A percentile compares a stretch with the other conserved stretches of the same genome.
Evolutionary conservation across 2,329 filamentous ascomycete genomes (phyloP).

Genomic region (Fusarium penzigii): DNA sequence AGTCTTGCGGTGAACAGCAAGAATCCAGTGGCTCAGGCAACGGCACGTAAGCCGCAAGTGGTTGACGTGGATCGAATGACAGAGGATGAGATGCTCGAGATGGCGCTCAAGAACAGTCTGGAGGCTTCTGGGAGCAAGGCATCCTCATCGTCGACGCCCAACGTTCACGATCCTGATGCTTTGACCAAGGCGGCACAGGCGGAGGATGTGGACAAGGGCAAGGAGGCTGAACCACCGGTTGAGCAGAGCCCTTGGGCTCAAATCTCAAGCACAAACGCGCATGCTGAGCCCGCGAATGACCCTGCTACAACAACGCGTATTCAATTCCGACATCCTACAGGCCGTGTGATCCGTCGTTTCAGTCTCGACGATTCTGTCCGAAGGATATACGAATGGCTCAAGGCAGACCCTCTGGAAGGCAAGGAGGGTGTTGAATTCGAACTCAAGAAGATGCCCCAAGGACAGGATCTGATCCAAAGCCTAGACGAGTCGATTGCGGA

Average conservation of each 20-base stretch:
- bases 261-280: slow-evolving; percentile 73
- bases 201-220: slow-evolving; percentile 59
- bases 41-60: slow-evolving; percentile 64
- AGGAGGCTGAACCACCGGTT: slow-evolving; percentile 41
- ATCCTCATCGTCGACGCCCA: slow-evolving; percentile 42
- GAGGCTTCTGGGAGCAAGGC: slow-evolving; percentile 43
- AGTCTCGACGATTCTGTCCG: slow-evolving; percentile 72
- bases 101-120: slow-evolving; percentile 88
- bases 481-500: slow-evolving; percentile 76
- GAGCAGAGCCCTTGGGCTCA: slow-evolving; percentile 57
- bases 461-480: slow-evolving; percentile 77
- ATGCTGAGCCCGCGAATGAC: slow-evolving; percentile 74
- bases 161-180: slow-evolving; percentile 80
- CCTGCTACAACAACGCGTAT: slow-evolving; percentile 79
- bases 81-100: slow-evolving; percentile 94
- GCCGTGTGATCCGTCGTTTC: slow-evolving; percentile 87
- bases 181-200: slow-evolving; percentile 67
- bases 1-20: slow-evolving; percentile 85
- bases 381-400: slow-evolving; percentile 94
- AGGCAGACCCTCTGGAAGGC: slow-evolving; percentile 80
- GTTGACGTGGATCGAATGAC: slow-evolving; percentile 86
- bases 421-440: slow-evolving; percentile 82
- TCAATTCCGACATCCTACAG: slow-evolving; percentile 85
- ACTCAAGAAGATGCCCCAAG: slow-evolving; percentile 75
- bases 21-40: slow-evolving; percentile 78